Percentiles rank a stretch among this genome's conserved stretches.
Conservation (phyloP, 169 alveolate species). For the Prorocentrum cordatum region DNA sequence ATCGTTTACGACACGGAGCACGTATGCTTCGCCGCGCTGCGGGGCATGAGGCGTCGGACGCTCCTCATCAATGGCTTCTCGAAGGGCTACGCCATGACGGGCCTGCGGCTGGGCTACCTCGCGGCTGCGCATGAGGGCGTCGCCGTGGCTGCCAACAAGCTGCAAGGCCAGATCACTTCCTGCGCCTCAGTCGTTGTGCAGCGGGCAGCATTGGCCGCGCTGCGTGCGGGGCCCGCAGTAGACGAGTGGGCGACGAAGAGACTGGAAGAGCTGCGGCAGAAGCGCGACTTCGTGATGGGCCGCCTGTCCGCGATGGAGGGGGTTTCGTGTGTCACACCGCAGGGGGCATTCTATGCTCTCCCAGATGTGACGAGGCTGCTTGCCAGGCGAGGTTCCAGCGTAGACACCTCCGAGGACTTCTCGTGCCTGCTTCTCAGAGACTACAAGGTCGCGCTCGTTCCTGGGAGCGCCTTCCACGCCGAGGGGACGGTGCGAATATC, state of each 20-base stretch:
- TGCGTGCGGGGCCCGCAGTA: neutral
- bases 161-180: neutral
- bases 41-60: neutral
- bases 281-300: neutral
- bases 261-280: neutral
- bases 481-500: neutral
- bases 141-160: neutral
- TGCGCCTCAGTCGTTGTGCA: neutral
- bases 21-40: neutral
- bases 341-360: neutral
- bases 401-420: neutral
- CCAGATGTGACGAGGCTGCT: neutral
- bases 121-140: neutral
- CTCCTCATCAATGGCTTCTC: neutral
- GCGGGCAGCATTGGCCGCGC: neutral
- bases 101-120: neutral
- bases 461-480: neutral
- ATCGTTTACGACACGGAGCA: neutral
- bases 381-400: neutral
- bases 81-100: conserved; percentile 29
- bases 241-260: neutral
- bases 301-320: neutral
- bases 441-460: neutral
- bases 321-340: neutral
- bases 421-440: neutral